Conservation (phyloP, 495 filamentous ascomycete genomes). For the Talaromyces thailandensis region DNA sequence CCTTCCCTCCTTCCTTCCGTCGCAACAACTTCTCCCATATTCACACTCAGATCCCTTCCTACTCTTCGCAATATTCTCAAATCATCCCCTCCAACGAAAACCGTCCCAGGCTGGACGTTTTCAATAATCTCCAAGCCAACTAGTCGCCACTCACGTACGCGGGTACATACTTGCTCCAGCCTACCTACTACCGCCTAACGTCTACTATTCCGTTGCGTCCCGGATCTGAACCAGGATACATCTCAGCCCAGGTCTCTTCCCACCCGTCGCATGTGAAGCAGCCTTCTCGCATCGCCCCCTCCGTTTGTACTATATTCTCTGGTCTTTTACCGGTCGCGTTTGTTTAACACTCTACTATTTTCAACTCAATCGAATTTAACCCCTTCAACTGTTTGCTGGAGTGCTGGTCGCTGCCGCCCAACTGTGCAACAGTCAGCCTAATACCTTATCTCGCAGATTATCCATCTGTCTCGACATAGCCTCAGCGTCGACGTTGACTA, state of each 20-base stretch:
- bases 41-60: constrained; percentile 9
- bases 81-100: neutral
- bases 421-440: neutral
- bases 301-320: neutral
- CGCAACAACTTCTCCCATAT: neutral
- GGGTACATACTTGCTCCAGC: neutral
- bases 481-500: neutral
- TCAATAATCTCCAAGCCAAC: neutral
- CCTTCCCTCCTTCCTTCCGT: constrained; percentile 7
- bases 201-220: neutral
- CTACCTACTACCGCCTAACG: neutral
- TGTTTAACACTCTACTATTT: neutral
- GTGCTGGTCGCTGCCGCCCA: neutral
- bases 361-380: neutral
- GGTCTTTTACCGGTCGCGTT: neutral
- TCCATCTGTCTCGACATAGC: neutral
- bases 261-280: neutral
- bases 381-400: neutral
- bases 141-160: neutral
- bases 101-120: constrained; percentile 4
- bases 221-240: neutral
- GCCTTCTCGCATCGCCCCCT: neutral
- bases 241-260: neutral
- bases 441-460: neutral
- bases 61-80: constrained; percentile 8